These are phyloP conservation scores for Fulvia fulva DNA, from an alignment of 2,329 filamentous ascomycete genomes.

Conservation along the genomic window DNA sequence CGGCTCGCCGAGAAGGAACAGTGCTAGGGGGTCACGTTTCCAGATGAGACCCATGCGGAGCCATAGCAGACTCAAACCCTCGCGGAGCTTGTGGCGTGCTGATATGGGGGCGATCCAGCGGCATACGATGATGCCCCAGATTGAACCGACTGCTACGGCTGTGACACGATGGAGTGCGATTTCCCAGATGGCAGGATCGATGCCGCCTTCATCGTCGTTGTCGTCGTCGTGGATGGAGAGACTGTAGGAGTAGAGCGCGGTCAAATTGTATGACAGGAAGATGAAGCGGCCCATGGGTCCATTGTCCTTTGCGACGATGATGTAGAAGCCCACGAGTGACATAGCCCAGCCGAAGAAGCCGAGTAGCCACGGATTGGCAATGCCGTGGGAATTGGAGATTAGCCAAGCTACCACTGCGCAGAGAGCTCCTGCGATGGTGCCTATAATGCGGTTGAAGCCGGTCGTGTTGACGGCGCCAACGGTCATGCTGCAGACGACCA, in stretches of 20 bases:
- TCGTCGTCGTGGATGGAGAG: slow-evolving; percentile 74
- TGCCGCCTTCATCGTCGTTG: slow-evolving; percentile 81
- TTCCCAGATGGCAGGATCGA: slow-evolving; percentile 76
- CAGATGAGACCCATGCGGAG: slow-evolving; percentile 93
- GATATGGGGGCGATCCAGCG: slow-evolving; percentile 91
- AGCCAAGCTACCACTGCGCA: slow-evolving; percentile 77
- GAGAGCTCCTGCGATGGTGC: slow-evolving; percentile 75
- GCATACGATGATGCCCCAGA: slow-evolving; percentile 91
- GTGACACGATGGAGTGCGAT: slow-evolving; percentile 86
- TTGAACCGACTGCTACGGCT: slow-evolving; percentile 77
- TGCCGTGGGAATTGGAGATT: slow-evolving; percentile 48
- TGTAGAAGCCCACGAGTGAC: slow-evolving; percentile 71
- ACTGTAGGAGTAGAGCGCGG: slow-evolving; percentile 89
- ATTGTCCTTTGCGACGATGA: slow-evolving; percentile 79
- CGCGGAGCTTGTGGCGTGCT: slow-evolving; percentile 79
- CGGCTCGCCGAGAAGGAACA: slow-evolving; percentile 50
- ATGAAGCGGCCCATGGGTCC: slow-evolving; percentile 91
- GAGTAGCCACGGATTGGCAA: slow-evolving; percentile 70
- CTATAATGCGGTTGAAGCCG: slow-evolving; percentile 77
- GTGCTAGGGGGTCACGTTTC: slow-evolving; percentile 84
- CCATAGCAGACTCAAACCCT: slow-evolving; percentile 86
- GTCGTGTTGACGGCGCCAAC: slow-evolving; percentile 95
- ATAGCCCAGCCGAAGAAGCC: slow-evolving; percentile 73
- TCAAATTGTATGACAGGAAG: slow-evolving; percentile 92
- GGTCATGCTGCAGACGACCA: slow-evolving; percentile 97